Percentiles rank a stretch among this genome's conserved stretches.
phyloP scores from a whole-genome alignment of 495 filamentous ascomycete species.

The Neohortaea acidophila region DNA sequence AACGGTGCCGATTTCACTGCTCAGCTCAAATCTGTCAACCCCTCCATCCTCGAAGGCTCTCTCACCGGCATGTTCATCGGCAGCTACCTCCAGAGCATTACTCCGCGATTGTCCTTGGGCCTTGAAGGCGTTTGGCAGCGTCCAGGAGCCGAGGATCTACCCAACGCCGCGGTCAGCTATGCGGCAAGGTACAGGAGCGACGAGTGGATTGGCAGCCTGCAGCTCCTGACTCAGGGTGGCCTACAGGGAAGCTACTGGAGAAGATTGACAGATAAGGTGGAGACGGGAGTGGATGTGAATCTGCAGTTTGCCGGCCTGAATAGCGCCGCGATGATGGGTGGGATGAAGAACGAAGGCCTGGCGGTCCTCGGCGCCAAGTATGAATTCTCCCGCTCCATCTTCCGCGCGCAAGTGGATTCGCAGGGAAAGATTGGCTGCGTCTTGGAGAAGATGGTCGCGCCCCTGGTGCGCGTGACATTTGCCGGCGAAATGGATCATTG shows the following conservation, averaged over 20 bases:
- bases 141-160: slow-evolving; percentile 54
- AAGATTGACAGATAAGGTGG: slow-evolving; percentile 81
- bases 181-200: slow-evolving; percentile 72
- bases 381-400: slow-evolving; percentile 86
- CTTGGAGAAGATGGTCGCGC: slow-evolving; percentile 87
- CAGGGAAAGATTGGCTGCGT: slow-evolving; percentile 82
- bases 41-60: slow-evolving; percentile 78
- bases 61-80: slow-evolving; percentile 90
- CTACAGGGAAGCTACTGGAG: slow-evolving; percentile 92
- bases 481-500: slow-evolving; percentile 93
- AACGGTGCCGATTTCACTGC: slow-evolving; percentile 82
- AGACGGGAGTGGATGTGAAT: slow-evolving; percentile 90
- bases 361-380: slow-evolving; percentile 93
- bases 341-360: slow-evolving; percentile 62
- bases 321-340: slow-evolving; percentile 30
- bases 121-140: slow-evolving; percentile 91
- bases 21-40: slow-evolving; percentile 80
- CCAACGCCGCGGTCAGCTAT: slow-evolving; percentile 76
- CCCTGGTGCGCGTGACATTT: slow-evolving; percentile 80
- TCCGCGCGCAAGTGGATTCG: slow-evolving; percentile 90
- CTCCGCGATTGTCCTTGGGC: slow-evolving; percentile 73
- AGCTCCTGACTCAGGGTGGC: slow-evolving; percentile 68
- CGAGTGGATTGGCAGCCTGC: slow-evolving; percentile 82
- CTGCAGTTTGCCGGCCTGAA: slow-evolving; percentile 60
- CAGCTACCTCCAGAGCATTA: slow-evolving; percentile 86